Evolutionary conservation across 352 stramenopile species (phyloP).

Genomic region (Halophytophthora polymorphica): DNA sequence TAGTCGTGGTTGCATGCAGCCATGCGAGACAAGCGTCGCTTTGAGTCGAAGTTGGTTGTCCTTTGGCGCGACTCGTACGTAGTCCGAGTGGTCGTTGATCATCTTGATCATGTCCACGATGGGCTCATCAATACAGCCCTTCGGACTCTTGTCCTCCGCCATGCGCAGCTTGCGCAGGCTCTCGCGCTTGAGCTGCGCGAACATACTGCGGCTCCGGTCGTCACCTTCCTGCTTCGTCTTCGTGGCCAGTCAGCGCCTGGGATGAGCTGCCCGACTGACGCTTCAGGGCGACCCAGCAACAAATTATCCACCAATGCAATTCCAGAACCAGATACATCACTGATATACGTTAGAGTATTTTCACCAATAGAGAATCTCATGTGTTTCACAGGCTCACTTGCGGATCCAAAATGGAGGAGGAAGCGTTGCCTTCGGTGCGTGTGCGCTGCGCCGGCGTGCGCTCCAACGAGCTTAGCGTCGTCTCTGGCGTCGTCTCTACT

Average conservation of each 20-base stretch:
- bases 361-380: no score
- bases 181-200: conserved; percentile 85
- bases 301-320: background rate
- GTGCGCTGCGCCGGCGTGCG: conserved; percentile 30
- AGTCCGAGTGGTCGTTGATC: conserved; percentile 86
- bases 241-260: background rate
- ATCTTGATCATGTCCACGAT: conserved; percentile 86
- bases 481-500: background rate
- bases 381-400: no score
- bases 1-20: background rate
- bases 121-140: conserved; percentile 87
- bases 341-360: no score
- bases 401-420: conserved; percentile 2
- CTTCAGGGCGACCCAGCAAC: no score
- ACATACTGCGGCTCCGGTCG: conserved; percentile 28
- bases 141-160: conserved; percentile 88
- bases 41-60: no score
- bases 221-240: background rate
- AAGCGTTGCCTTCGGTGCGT: conserved; percentile 13
- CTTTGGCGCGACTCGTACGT: conserved; percentile 42
- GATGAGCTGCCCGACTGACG: background rate
- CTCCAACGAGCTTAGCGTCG: conserved; percentile 9
- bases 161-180: conserved; percentile 78
- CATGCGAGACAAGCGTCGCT: no score
- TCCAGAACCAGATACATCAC: no score